These are phyloP conservation scores for Buddleja alternifolia DNA, from an alignment of 257 asterid species.

Conservation along the genomic window DNA sequence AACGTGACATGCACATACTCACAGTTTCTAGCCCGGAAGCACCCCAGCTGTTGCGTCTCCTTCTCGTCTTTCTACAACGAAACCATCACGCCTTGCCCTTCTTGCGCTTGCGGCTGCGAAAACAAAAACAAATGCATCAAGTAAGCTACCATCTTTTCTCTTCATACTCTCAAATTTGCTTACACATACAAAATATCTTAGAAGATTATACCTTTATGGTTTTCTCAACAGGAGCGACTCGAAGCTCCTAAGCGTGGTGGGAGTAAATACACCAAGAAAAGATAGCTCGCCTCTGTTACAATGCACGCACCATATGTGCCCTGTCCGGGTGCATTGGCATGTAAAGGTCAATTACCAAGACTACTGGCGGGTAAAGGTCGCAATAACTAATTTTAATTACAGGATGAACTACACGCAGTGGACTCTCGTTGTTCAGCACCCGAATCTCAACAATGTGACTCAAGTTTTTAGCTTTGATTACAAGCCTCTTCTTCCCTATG, in stretches of 20 bases:
- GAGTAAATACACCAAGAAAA: conserved; percentile 78
- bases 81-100: conserved; percentile 72
- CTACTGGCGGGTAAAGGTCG: conserved; percentile 81
- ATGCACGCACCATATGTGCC: conserved; percentile 96
- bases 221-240: conserved; percentile 63
- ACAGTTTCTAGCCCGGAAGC: conserved; percentile 68
- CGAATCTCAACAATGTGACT: conserved; percentile 86
- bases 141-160: conserved; percentile 35
- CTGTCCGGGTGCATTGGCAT: conserved; percentile 92
- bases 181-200: neutral
- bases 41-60: conserved; percentile 79
- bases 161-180: neutral
- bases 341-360: conserved; percentile 79
- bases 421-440: conserved; percentile 92
- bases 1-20: conserved; percentile 79
- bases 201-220: neutral
- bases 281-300: conserved; percentile 69
- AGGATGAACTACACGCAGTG: conserved; percentile 72
- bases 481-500: conserved; percentile 77
- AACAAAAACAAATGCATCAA: conserved; percentile 61
- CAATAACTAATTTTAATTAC: conserved; percentile 85
- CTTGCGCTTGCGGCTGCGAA: conserved; percentile 80
- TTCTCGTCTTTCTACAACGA: conserved; percentile 80
- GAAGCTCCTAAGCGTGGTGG: conserved; percentile 66
- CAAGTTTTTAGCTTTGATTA: conserved; percentile 93